phyloP scores from a whole-genome alignment of 78 protist species.

The slime mould (Dictyostelium discoideum) region dicty_2.7 NC_007091.3:3148501-3149000 shows the following conservation, averaged over 20 bases:
- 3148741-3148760: not conserved
- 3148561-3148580: not conserved
- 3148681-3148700: conserved; percentile 2
- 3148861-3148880: conserved; percentile 85
- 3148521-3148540: not conserved
- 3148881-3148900: conserved; percentile 77
- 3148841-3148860: conserved; percentile 65
- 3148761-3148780: not conserved
- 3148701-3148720: conserved; percentile 40
- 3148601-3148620: not conserved
- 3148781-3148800: conserved; percentile 3
- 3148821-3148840: conserved; percentile 54
- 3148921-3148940: conserved; percentile 79
- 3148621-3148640: not conserved
- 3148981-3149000: conserved; percentile 60
- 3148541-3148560: not conserved
- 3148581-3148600: not conserved
- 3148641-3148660: not conserved
- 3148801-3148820: conserved; percentile 25
- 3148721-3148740: conserved; percentile 28
- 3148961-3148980: conserved; percentile 76
- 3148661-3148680: not conserved
- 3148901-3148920: conserved; percentile 75
- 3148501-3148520: not conserved
- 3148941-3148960: conserved; percentile 49